Percentiles rank a stretch among this genome's conserved stretches.
Conservation (phyloP, 1,284 basidiomycete genomes). For the Porodaedalea pini region DNA sequence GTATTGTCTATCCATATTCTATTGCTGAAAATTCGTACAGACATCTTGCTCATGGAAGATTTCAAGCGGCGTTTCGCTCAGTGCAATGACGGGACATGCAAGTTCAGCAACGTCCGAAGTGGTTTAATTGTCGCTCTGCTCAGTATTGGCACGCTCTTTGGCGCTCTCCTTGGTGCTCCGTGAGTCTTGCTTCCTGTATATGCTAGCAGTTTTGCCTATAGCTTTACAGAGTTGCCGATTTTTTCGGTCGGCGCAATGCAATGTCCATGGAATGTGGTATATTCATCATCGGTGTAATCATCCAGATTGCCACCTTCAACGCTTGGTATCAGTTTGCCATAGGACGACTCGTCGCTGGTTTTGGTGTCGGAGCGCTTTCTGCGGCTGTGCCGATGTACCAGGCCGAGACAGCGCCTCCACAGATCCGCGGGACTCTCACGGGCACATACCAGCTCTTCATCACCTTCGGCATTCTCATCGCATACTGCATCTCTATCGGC, state of each 20-base stretch:
- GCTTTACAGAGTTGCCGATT: constrained; percentile 47
- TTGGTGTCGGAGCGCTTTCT: constrained; percentile 69
- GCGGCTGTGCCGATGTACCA: constrained; percentile 80
- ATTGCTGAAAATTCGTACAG: constrained; percentile 52
- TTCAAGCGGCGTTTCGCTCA: constrained; percentile 63
- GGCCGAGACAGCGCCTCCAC: constrained; percentile 73
- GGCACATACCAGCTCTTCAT: constrained; percentile 73
- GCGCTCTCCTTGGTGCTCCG: constrained; percentile 59
- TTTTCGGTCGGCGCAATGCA: constrained; percentile 64
- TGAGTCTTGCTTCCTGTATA: constrained; percentile 31
- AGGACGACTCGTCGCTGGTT: constrained; percentile 64
- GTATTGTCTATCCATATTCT: constrained; percentile 63
- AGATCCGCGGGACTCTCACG: constrained; percentile 75
- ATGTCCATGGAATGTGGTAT: constrained; percentile 67
- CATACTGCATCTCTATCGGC: constrained; percentile 59
- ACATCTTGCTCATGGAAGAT: constrained; percentile 73
- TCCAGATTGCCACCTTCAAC: constrained; percentile 49
- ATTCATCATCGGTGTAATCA: constrained; percentile 68
- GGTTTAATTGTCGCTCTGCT: constrained; percentile 71
- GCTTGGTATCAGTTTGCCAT: constrained; percentile 66
- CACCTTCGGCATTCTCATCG: constrained; percentile 73
- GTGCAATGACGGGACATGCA: constrained; percentile 46
- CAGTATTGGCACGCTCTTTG: constrained; percentile 60
- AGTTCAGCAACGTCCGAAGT: constrained; percentile 50
- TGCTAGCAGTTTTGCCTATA: background rate